Evolutionary conservation across 2,329 filamentous ascomycete species (phyloP).

Genomic region (Metarhizium anisopliae): DNA sequence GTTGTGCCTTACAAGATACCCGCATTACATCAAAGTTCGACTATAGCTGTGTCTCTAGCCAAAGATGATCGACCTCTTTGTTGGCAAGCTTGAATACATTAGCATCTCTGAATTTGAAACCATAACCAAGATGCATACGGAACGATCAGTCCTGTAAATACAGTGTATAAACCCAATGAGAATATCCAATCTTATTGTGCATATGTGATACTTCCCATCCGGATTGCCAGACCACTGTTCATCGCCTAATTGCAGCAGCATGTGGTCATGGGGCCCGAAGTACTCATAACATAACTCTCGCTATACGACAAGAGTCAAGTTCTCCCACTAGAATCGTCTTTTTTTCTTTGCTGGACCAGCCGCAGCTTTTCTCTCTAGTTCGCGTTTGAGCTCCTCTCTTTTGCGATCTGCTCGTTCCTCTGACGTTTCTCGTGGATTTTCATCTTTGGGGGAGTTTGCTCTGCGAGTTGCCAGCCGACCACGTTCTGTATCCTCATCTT

Average conservation of each 20-base stretch:
- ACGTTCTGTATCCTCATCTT: constrained; percentile 9
- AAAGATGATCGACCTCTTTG: not conserved
- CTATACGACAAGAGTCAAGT: not conserved
- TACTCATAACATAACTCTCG: too few species aligned
- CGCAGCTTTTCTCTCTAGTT: constrained; percentile 39
- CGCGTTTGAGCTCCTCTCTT: constrained; percentile 40
- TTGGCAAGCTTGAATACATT: not conserved
- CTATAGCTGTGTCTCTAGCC: not conserved
- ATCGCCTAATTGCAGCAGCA: too few species aligned
- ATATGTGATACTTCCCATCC: too few species aligned
- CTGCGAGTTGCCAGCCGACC: constrained; percentile 12
- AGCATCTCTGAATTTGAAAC: not conserved
- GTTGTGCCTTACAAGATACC: not conserved
- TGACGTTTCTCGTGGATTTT: constrained; percentile 31
- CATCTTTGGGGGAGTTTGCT: constrained; percentile 16
- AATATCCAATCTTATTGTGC: too few species aligned
- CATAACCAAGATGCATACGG: not conserved
- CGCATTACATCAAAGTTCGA: not conserved
- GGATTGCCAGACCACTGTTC: too few species aligned
- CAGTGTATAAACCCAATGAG: too few species aligned
- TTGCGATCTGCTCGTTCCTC: constrained; percentile 39
- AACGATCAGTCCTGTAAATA: not conserved
- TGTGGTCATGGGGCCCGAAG: too few species aligned
- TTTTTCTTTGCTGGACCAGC: constrained; percentile 47
- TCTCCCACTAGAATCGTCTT: constrained; percentile 32